These are phyloP conservation scores for Ophiocordyceps unilateralis DNA, from an alignment of 2,329 filamentous ascomycete genomes.

Conservation along the genomic window DNA sequence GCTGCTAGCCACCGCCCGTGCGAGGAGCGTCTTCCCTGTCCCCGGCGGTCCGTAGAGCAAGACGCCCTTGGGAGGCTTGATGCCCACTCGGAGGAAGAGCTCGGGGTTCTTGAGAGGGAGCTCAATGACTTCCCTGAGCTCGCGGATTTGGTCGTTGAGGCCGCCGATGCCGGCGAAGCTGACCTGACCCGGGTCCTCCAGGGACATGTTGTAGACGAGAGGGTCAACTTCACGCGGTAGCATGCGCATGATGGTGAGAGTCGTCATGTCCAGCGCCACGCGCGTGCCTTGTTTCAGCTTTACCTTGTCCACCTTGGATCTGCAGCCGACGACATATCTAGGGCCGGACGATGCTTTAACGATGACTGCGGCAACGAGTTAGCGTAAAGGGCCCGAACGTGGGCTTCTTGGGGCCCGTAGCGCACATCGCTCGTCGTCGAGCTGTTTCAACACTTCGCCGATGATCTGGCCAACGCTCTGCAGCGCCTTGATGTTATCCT, in stretches of 20 bases:
- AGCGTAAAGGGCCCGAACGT: not conserved
- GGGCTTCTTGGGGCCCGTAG: not conserved
- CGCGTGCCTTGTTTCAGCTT: conserved; percentile 98
- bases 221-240: conserved; percentile 95
- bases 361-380: conserved; percentile 48
- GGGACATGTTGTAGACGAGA: conserved; percentile 98
- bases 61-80: conserved; percentile 97
- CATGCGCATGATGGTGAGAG: conserved; percentile 99
- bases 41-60: conserved; percentile 90
- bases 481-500: conserved; percentile 98
- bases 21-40: conserved; percentile 89
- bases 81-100: conserved; percentile 88
- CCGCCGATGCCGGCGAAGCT: conserved; percentile 97
- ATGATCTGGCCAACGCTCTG: conserved; percentile 99
- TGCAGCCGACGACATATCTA: conserved; percentile 93
- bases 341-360: conserved; percentile 96
- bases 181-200: conserved; percentile 94
- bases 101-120: conserved; percentile 97
- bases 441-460: conserved; percentile 94
- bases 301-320: conserved; percentile 91
- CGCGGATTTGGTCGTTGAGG: conserved; percentile 94
- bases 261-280: conserved; percentile 97
- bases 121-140: conserved; percentile 94
- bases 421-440: conserved; percentile 96
- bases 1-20: conserved; percentile 87